Base-by-base conservation (phyloP, 305 asterid genomes). In the Solanum aculeatissimum region DNA sequence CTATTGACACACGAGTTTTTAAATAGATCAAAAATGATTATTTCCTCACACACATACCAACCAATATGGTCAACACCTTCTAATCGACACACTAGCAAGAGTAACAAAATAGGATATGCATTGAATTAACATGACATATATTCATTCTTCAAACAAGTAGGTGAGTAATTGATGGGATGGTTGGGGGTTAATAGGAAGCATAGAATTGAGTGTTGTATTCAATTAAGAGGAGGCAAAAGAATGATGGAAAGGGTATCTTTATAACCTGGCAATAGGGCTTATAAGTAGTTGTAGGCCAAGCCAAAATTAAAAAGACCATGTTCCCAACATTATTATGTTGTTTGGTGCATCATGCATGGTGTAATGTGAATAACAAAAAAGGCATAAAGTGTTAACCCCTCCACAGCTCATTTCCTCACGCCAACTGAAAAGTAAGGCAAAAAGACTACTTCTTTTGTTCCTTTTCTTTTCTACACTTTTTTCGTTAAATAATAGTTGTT, bases 241-340 rank as follows among this genome's bases (percentile, higher is more conserved):
- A 53, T 78, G 82, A 78, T 78, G 82, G 29, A 29, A 29, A 77
- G 49, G 66, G 66, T 78, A n/a, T 18, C 66, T 78, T 78, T 78
- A 29, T 78, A 78, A 78, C 47, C 83, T 78, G 83, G 83, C 83
- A 53, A 43, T 51, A 49, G 82, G 63, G 3, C 32, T 70, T 40
- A 70, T 27, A 75, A 78, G 66, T 78, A 51, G 66, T 78, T 53
- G 83, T 78, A 78, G 83, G 83, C 83, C 83, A 51, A 78, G 18
- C 83, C 82, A 49, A 49, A 49, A 69, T 38, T 69, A 42, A 29
- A 53, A 78, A 77, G 18, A 13, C 83, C 83, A 53, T 29, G 83
- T 53, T 78, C n/a, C 29, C n/a, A 78, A 78, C 83, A 78, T 78
- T 51, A 78, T 78, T 78, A 78, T 78, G 83, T 51, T 78, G 83